These are phyloP conservation scores for Royoungia palumana DNA, from an alignment of 768 basidiomycete species.

Conservation along the genomic window DNA sequence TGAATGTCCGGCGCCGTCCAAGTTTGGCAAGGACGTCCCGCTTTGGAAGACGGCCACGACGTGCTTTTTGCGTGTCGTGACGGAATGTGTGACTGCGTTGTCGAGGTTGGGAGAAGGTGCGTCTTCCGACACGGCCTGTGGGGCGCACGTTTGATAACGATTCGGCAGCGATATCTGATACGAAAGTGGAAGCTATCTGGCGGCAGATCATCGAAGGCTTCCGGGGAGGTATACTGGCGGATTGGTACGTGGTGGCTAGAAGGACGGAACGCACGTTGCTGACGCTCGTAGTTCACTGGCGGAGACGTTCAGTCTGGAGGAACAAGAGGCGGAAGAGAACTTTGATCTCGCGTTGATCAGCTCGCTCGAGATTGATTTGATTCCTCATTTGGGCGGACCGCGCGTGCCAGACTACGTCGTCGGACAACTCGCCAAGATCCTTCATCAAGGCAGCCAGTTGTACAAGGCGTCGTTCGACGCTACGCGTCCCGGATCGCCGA, in stretches of 20 bases:
- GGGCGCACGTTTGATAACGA: neutral
- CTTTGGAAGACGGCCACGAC: conserved; percentile 95
- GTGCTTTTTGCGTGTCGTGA: conserved; percentile 71
- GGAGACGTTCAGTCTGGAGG: conserved; percentile 55
- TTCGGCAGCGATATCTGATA: conserved; percentile 51
- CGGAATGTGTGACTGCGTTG: conserved; percentile 57
- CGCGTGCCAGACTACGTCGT: conserved; percentile 73
- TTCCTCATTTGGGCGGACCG: conserved; percentile 67
- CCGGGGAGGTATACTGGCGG: conserved; percentile 76
- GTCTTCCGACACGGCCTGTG: conserved; percentile 7
- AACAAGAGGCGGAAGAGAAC: conserved; percentile 76
- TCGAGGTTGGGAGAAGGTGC: conserved; percentile 48
- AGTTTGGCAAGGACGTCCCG: conserved; percentile 81
- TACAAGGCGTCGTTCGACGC: conserved; percentile 35
- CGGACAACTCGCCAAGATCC: conserved; percentile 60
- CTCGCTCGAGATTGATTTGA: conserved; percentile 74
- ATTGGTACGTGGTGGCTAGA: conserved; percentile 59
- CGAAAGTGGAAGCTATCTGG: conserved; percentile 81
- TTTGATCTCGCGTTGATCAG: conserved; percentile 82
- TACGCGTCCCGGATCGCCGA: conserved; percentile 8
- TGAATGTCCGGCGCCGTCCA: conserved; percentile 87
- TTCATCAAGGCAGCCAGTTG: conserved; percentile 70
- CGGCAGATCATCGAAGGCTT: conserved; percentile 78
- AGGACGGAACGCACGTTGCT: neutral
- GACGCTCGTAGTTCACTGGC: conserved; percentile 46